Conservation (phyloP, 176 grass and related monocot genomes). For the Oryza meridionalis region DNA sequence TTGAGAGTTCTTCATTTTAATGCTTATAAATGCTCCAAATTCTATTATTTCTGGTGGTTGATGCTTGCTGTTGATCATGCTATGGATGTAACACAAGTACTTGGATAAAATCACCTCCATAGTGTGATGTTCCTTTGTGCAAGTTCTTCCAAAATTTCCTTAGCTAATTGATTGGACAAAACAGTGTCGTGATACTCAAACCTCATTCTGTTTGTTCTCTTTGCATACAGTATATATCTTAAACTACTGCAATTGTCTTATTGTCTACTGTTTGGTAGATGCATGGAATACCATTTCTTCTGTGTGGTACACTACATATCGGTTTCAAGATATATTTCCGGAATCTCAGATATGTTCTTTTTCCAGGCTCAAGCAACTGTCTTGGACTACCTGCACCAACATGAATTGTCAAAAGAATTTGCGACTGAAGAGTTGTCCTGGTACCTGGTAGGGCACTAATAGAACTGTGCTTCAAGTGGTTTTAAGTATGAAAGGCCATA, state of each 20-base stretch:
- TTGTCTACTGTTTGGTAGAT: not conserved
- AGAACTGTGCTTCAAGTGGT: constrained; percentile 32
- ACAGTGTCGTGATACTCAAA: not conserved
- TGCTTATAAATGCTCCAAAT: not conserved
- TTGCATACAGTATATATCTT: not conserved
- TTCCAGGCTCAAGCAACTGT: constrained; percentile 79
- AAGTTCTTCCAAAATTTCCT: not conserved
- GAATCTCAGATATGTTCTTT: constrained; percentile 39
- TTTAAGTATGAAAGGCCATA: constrained; percentile 26
- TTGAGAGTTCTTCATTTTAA: not conserved
- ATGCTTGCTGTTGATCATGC: not conserved
- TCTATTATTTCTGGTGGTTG: not conserved
- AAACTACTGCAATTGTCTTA: not conserved
- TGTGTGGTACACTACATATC: not conserved
- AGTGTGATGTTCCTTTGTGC: constrained; percentile 19
- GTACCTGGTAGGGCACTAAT: constrained; percentile 68
- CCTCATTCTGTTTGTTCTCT: not conserved
- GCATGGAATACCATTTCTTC: not conserved
- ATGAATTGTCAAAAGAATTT: constrained; percentile 78
- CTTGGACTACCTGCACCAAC: constrained; percentile 64
- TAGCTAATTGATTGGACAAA: constrained; percentile 20
- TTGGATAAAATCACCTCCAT: constrained; percentile 10
- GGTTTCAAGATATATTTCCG: not conserved
- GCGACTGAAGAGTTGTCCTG: constrained; percentile 81
- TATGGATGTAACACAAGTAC: not conserved